A percentile compares a stretch with the other conserved stretches of the same genome.
Conservation (phyloP, 2,329 filamentous ascomycete species). For the Basipetospora chlamydospora region DNA sequence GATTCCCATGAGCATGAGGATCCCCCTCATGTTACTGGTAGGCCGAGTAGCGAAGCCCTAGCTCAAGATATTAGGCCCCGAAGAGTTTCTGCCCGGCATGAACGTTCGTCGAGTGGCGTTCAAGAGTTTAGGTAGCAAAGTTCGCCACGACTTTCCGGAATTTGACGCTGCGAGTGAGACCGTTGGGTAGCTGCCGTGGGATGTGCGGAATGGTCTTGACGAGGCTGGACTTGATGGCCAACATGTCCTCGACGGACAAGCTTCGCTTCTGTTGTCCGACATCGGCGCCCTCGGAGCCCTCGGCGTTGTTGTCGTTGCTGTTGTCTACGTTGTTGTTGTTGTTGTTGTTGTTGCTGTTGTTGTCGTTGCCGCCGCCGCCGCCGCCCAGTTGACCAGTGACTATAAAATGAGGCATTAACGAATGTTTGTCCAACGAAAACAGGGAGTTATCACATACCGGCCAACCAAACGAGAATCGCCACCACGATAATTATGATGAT, state of each 20-base stretch:
- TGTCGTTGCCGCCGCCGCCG: conserved; percentile 10
- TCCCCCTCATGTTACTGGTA: too few species aligned
- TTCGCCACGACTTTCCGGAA: conserved; percentile 7
- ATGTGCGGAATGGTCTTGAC: conserved; percentile 1
- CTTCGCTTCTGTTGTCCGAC: conserved; percentile 3
- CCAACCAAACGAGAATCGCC: conserved; percentile 33
- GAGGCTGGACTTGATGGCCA: not conserved
- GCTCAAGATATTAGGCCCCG: too few species aligned
- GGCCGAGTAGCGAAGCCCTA: too few species aligned
- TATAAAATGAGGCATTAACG: too few species aligned
- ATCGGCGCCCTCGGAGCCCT: too few species aligned
- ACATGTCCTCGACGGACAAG: conserved; percentile 2
- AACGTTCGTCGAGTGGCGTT: too few species aligned
- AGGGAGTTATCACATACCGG: conserved; percentile 5
- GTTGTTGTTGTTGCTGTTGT: conserved; percentile 16
- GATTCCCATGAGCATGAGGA: too few species aligned
- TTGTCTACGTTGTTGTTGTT: conserved; percentile 15
- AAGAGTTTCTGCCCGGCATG: too few species aligned
- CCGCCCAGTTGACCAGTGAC: conserved; percentile 11
- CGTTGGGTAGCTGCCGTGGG: conserved; percentile 1
- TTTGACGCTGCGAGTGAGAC: conserved; percentile 8
- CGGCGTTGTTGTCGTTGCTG: conserved; percentile 10
- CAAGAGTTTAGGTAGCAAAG: too few species aligned
- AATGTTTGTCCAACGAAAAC: too few species aligned
- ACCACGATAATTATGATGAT: conserved; percentile 39